These are phyloP conservation scores for Ceratocystis diversiconidia DNA, from an alignment of 2,329 filamentous ascomycete genomes.

Conservation along the genomic window DNA sequence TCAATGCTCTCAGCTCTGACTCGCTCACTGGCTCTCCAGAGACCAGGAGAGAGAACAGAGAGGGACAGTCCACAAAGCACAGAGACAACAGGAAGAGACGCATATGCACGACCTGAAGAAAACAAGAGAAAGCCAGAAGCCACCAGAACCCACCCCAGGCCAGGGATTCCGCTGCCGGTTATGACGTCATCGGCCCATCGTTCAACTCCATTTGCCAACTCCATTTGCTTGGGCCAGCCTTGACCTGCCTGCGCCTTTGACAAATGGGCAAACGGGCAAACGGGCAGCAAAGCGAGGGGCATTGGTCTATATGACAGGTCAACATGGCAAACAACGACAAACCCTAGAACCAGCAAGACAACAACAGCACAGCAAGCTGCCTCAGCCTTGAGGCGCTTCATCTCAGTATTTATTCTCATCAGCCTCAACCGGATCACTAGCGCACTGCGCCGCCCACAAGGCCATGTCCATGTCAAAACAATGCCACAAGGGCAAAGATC, in stretches of 20 bases:
- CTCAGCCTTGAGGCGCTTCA: not conserved
- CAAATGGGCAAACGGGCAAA: not conserved
- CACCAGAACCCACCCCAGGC: not conserved
- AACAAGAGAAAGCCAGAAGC: not conserved
- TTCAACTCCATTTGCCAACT: not conserved
- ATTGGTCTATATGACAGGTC: not conserved
- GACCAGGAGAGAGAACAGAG: not conserved
- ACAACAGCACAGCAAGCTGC: not conserved
- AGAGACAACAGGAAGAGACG: conserved; percentile 5
- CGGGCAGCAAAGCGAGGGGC: not conserved
- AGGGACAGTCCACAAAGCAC: not conserved
- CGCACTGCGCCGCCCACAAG: not conserved
- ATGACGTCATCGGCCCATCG: not conserved
- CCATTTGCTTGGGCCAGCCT: not conserved
- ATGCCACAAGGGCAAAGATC: not conserved
- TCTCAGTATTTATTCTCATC: not conserved
- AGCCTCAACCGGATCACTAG: not conserved
- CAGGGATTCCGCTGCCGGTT: conserved; percentile 1
- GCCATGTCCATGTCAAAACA: not conserved
- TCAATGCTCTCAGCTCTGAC: no score
- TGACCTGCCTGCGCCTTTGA: not conserved
- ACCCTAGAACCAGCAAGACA: not conserved
- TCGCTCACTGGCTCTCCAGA: not conserved
- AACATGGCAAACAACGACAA: not conserved
- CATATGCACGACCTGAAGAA: not conserved